These are phyloP conservation scores for Scleromitrula shiraiana DNA, from an alignment of 2,329 filamentous ascomycete genomes.

Conservation along the genomic window DNA sequence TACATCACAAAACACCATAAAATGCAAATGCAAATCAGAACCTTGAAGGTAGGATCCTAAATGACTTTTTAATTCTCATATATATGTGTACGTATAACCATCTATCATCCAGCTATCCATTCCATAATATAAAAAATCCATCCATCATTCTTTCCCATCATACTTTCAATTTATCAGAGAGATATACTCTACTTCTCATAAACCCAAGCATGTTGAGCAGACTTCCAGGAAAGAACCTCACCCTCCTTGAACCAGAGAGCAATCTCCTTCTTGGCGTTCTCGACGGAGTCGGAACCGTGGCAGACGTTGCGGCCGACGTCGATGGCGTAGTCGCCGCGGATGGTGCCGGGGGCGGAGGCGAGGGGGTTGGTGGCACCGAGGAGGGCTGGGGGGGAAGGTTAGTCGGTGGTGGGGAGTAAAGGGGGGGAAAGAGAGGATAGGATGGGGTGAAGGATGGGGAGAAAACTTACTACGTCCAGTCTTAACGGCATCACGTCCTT, in stretches of 20 bases:
- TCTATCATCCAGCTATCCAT: no score
- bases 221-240: constrained; percentile 81
- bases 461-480: constrained; percentile 72
- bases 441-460: constrained; percentile 2
- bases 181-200: constrained; percentile 72
- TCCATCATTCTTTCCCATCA: neutral
- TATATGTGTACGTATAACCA: no score
- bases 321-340: constrained; percentile 83
- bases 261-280: constrained; percentile 99
- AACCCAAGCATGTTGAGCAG: constrained; percentile 82
- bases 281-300: constrained; percentile 98
- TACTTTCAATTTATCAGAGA: neutral
- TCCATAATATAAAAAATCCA: neutral
- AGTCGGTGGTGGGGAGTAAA: neutral
- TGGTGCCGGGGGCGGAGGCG: constrained; percentile 90
- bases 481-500: constrained; percentile 98
- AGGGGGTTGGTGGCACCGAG: constrained; percentile 99
- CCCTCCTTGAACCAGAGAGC: constrained; percentile 92
- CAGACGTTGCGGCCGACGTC: constrained; percentile 97
- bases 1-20: no score
- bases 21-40: no score
- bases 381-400: constrained; percentile 48
- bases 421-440: neutral
- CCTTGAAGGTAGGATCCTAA: no score
- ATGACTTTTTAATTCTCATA: no score